Evolutionary conservation across 345 rosid species (phyloP).

Genomic region (Acer yangbiense): DNA sequence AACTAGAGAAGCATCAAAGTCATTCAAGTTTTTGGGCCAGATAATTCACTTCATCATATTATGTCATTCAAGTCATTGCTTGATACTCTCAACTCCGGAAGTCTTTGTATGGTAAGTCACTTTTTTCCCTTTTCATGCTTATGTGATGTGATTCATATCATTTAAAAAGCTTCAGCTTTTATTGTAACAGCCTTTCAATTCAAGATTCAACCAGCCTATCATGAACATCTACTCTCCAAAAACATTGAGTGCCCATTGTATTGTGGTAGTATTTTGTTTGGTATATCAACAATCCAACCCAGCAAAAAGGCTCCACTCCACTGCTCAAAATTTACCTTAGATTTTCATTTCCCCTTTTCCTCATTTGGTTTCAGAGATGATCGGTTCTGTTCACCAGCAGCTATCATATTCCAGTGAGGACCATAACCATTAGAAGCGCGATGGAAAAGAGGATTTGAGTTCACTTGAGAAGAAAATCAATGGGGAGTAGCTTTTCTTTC

Average conservation of each 20-base stretch:
- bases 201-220: too few relatives aligned
- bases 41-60: constrained; percentile 69
- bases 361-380: background rate
- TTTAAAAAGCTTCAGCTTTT: too few relatives aligned
- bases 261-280: background rate
- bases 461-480: background rate
- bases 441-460: background rate
- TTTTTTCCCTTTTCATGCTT: background rate
- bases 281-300: background rate
- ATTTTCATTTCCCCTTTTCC: background rate
- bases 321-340: background rate
- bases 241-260: background rate
- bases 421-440: background rate
- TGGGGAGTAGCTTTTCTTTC: background rate
- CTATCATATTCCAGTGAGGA: background rate
- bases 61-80: too few relatives aligned
- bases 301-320: too few relatives aligned
- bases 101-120: background rate
- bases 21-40: constrained; percentile 77
- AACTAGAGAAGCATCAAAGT: constrained; percentile 64
- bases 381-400: background rate
- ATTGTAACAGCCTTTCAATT: too few relatives aligned
- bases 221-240: background rate
- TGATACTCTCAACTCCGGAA: too few relatives aligned
- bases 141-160: background rate